phyloP scores from a whole-genome alignment of 2,329 filamentous ascomycete species.

The Stagonosporopsis rhizophila region DNA sequence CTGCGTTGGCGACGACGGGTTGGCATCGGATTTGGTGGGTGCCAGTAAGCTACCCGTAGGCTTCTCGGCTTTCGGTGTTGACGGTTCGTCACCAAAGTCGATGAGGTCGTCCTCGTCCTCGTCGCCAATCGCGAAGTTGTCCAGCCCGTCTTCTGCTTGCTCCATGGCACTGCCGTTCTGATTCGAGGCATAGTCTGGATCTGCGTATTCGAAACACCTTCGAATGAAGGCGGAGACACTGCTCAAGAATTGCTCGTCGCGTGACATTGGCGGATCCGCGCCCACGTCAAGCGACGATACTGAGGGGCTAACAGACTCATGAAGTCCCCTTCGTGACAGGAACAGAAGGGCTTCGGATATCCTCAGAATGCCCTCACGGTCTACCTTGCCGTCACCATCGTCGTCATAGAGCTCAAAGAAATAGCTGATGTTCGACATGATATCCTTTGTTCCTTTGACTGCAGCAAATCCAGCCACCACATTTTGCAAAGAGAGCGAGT shows the following conservation, averaged over 20 bases:
- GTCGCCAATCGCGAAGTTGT: slow-evolving; percentile 75
- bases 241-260: slow-evolving; percentile 87
- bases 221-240: slow-evolving; percentile 96
- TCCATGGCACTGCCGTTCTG: slow-evolving; percentile 51
- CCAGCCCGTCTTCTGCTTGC: slow-evolving; percentile 45
- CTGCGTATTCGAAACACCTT: slow-evolving; percentile 96
- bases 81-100: slow-evolving; percentile 57
- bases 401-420: slow-evolving; percentile 99
- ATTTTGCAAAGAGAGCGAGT: slow-evolving; percentile 85
- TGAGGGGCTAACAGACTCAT: slow-evolving; percentile 73
- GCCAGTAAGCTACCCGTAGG: slow-evolving; percentile 38
- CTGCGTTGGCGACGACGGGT: slow-evolving; percentile 34
- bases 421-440: slow-evolving; percentile 97
- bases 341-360: slow-evolving; percentile 96
- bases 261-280: slow-evolving; percentile 56
- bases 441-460: slow-evolving; percentile 92
- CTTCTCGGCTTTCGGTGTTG: slow-evolving; percentile 37
- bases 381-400: slow-evolving; percentile 86
- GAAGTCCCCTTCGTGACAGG: slow-evolving; percentile 85
- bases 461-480: slow-evolving; percentile 89
- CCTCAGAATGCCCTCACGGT: slow-evolving; percentile 90
- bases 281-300: slow-evolving; percentile 63
- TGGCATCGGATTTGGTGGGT: slow-evolving; percentile 33
- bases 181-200: slow-evolving; percentile 77
- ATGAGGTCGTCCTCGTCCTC: slow-evolving; percentile 72